Evolutionary conservation across 805 yeast genomes (phyloP), one percentile per base, ranked within the genome.

Genomic region (Ascoidea rubescens): DNA sequence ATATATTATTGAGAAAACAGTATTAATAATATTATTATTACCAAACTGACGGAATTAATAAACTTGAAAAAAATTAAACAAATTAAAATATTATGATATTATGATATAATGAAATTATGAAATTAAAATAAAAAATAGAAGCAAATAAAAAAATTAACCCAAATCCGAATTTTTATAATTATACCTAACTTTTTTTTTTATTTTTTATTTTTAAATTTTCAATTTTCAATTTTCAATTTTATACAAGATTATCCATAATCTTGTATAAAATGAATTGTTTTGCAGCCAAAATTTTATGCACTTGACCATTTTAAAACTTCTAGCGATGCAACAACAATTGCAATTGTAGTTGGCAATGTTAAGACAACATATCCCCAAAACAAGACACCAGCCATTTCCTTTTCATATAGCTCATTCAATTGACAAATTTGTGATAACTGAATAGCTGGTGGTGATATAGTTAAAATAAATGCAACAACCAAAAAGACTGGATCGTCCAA

Each of bases 351-450:
- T 0, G 95, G 95, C 52, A 85, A 70, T 14, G 90, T 83, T 57
- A 85, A 66, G 1, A 85, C 74, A 16, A 79, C 91, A 58, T 85
- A 85, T 5, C 93, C 91, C 85, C 90, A 85, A 57, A 85, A 85
- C 56, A 85, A 68, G 16, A 85, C 84, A 32, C 87, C 87, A 0
- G 87, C 82, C 91, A 85, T 85, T 64, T 85, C 95, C 60, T 77
- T 80, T 62, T 85, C 90, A 64, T 77, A 85, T 48, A 84, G 71
- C 57, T 79, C 82, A 63, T 85, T 85, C 59, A 85, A 69, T 61
- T 84, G 91, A 52, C 88, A 83, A 55, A 85, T 85, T 62, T 85
- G 95, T 28, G 89, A 82, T 53, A 85, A 69, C 65, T 85, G 95
- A 57, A 85, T 84, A 4, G 91, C 93, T 2, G 95, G 93, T 2